Conservation (phyloP, 345 rosid genomes). For the Syzygium jambos region DNA sequence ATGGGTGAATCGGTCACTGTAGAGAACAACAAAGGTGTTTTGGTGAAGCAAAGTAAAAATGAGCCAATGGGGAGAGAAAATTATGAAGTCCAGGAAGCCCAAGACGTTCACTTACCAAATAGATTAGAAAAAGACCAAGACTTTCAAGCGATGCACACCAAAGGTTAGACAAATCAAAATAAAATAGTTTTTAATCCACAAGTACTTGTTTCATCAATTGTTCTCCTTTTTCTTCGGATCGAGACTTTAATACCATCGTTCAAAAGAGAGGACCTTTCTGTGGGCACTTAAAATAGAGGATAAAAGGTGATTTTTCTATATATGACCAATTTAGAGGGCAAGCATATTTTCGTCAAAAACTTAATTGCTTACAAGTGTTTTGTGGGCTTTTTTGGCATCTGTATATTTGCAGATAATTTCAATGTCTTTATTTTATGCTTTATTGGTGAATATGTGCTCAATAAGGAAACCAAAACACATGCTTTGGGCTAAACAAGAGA, state of each 20-base stretch:
- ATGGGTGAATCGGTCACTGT: too few relatives aligned
- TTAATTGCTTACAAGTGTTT: not conserved
- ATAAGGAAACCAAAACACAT: not conserved
- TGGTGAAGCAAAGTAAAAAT: not conserved
- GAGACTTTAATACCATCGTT: not conserved
- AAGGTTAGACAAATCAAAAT: not conserved
- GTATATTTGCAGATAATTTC: not conserved
- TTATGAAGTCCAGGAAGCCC: not conserved
- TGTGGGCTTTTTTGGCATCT: not conserved
- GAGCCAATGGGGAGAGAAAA: not conserved
- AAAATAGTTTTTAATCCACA: not conserved
- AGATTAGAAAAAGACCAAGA: not conserved
- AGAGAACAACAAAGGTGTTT: not conserved
- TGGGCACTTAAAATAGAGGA: not conserved
- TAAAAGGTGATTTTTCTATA: not conserved
- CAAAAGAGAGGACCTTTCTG: too few relatives aligned
- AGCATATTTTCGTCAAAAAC: not conserved
- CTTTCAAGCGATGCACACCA: not conserved
- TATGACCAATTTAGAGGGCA: not conserved
- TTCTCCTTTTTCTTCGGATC: not conserved
- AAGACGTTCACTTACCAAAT: not conserved
- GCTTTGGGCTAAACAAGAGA: too few relatives aligned
- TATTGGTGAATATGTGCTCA: not conserved
- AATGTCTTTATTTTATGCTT: not conserved
- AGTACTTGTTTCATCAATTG: not conserved